Conservation (phyloP, 495 filamentous ascomycete genomes). For the Tuber magnatum region DNA sequence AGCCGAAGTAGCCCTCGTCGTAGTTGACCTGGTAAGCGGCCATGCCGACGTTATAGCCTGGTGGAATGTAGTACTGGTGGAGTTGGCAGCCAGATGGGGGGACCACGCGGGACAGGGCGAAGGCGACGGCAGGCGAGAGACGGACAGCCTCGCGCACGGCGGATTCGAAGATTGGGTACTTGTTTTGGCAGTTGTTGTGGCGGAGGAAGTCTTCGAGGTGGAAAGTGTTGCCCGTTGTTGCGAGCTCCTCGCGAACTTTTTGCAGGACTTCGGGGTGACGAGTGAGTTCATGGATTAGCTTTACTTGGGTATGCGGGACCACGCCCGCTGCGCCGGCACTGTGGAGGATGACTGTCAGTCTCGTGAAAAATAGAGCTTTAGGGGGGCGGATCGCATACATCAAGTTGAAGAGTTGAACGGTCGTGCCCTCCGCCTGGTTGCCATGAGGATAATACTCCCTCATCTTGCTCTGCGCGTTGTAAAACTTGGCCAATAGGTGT, state of each 20-base stretch:
- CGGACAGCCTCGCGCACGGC: slow-evolving; percentile 35
- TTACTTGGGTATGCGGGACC: slow-evolving; percentile 16
- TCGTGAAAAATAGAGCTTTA: not conserved
- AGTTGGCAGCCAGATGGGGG: slow-evolving; percentile 39
- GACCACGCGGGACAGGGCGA: slow-evolving; percentile 31
- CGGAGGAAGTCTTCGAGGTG: slow-evolving; percentile 23
- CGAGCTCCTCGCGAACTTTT: slow-evolving; percentile 30
- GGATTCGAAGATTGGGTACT: slow-evolving; percentile 35
- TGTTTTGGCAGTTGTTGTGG: slow-evolving; percentile 16
- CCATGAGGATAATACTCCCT: slow-evolving; percentile 27
- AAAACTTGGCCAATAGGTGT: slow-evolving; percentile 31
- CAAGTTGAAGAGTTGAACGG: slow-evolving; percentile 35
- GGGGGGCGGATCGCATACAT: slow-evolving; percentile 12
- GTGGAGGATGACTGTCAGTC: slow-evolving; percentile 8
- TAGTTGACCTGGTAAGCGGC: slow-evolving; percentile 34
- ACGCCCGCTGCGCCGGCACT: slow-evolving; percentile 34
- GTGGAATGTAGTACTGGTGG: slow-evolving; percentile 36
- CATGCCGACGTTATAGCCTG: slow-evolving; percentile 40
- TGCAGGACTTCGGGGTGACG: slow-evolving; percentile 23
- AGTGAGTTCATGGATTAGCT: slow-evolving; percentile 18
- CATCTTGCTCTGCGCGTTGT: slow-evolving; percentile 28
- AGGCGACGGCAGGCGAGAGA: slow-evolving; percentile 25
- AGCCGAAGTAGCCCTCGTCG: slow-evolving; percentile 38
- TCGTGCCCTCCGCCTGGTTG: slow-evolving; percentile 27
- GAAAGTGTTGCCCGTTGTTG: slow-evolving; percentile 14